Conservation (phyloP, 371 early-diverging fungal species). For the Mycotypha africana region DNA sequence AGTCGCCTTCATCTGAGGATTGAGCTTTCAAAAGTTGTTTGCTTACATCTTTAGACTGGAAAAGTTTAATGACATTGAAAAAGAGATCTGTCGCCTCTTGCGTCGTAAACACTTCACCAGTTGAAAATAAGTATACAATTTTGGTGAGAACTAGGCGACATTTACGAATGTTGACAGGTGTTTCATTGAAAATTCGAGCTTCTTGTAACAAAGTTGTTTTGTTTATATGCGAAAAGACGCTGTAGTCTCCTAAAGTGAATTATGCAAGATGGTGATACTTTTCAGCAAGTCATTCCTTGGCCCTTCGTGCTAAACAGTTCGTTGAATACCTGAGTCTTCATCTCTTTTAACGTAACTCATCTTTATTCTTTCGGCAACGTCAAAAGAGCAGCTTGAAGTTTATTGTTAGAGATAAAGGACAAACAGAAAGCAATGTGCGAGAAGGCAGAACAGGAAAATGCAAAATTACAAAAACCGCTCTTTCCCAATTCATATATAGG, state of each 20-base stretch:
- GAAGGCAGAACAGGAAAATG: no score
- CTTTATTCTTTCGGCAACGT: conserved; percentile 1
- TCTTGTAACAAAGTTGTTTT: conserved; percentile 94
- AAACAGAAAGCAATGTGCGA: no score
- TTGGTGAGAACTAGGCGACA: conserved; percentile 91
- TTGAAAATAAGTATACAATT: conserved; percentile 87
- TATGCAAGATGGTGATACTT: neutral
- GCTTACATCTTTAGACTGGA: conserved; percentile 93
- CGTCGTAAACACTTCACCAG: conserved; percentile 82
- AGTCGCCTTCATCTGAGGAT: no score
- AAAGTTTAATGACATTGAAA: conserved; percentile 95
- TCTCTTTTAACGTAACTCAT: conserved; percentile 65
- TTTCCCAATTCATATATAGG: no score
- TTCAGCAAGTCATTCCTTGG: conserved; percentile 24
- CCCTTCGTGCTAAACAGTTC: neutral
- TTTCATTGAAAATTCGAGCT: conserved; percentile 93
- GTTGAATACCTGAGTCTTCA: conserved; percentile 43
- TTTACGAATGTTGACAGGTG: conserved; percentile 92
- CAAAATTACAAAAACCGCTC: no score
- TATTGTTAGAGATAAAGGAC: conserved; percentile 6
- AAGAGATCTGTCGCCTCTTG: conserved; percentile 96
- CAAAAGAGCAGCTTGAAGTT: no score
- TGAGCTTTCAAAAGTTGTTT: no score
- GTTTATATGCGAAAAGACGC: conserved; percentile 70
- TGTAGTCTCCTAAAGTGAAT: conserved; percentile 32